Conservation (phyloP, 1,139 yeast species). For the Sugiyamaella pinicola region DNA sequence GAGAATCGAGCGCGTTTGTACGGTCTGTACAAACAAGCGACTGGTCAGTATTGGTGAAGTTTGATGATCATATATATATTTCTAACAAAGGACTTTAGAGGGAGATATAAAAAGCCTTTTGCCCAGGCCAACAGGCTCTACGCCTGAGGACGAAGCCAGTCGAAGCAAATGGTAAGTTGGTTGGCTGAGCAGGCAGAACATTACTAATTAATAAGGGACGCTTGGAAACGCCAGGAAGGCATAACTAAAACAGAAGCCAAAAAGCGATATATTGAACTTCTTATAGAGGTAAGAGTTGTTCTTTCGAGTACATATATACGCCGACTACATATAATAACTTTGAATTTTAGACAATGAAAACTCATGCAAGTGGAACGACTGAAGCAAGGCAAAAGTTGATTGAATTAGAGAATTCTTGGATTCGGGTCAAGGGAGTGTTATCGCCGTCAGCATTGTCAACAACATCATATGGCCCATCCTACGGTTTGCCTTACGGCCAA, state of each 20-base stretch:
- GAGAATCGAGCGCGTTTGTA: constrained; percentile 69
- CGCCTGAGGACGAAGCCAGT: constrained; percentile 66
- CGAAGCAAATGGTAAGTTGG: constrained; percentile 61
- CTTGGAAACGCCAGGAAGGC: constrained; percentile 81
- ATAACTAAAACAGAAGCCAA: constrained; percentile 73
- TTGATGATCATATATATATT: not conserved
- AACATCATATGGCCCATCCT: constrained; percentile 1
- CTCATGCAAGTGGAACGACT: constrained; percentile 66
- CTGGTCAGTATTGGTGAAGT: constrained; percentile 37
- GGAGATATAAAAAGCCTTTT: constrained; percentile 74
- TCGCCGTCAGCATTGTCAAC: constrained; percentile 7
- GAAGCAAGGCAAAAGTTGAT: constrained; percentile 67
- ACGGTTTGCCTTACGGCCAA: constrained; percentile 20
- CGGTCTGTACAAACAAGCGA: constrained; percentile 85
- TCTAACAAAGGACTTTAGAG: constrained; percentile 45
- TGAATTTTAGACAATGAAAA: constrained; percentile 61
- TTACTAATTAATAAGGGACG: constrained; percentile 47
- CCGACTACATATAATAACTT: not conserved
- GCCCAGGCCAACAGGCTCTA: constrained; percentile 63
- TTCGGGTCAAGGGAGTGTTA: constrained; percentile 56
- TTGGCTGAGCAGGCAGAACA: too few species aligned
- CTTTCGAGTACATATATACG: not conserved
- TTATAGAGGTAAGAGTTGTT: constrained; percentile 44
- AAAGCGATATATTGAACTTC: constrained; percentile 62
- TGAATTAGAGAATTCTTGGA: constrained; percentile 74